Conservation (phyloP, 202 grass and related monocot genomes). For the Setaria viridis region DNA sequence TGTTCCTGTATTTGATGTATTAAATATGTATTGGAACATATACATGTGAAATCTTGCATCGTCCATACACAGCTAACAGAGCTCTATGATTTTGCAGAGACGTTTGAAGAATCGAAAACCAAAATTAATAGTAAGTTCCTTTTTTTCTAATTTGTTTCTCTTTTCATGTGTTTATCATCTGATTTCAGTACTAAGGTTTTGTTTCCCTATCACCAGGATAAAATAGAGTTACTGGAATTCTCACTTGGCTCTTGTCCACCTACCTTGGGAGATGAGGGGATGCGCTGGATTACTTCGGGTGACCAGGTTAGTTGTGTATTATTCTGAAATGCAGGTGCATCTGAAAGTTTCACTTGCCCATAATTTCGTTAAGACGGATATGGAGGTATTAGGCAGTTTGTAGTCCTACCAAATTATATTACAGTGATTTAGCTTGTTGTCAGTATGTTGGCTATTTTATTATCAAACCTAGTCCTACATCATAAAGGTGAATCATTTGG, state of each 20-base stretch:
- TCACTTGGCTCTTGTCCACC: slow-evolving; percentile 91
- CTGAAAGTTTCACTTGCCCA: slow-evolving; percentile 11
- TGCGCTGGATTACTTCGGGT: slow-evolving; percentile 86
- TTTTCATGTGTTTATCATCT: slow-evolving; percentile 43
- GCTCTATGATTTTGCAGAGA: slow-evolving; percentile 66
- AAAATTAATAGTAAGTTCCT: slow-evolving; percentile 81
- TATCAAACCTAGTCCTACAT: slow-evolving; percentile 3
- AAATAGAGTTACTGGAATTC: slow-evolving; percentile 95
- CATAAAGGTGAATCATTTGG: background rate
- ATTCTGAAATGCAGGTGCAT: slow-evolving; percentile 31
- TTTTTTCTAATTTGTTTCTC: slow-evolving; percentile 21
- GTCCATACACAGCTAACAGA: slow-evolving; percentile 31
- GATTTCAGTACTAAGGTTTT: slow-evolving; percentile 37
- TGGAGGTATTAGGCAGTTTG: slow-evolving; percentile 22
- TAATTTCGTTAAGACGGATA: slow-evolving; percentile 24
- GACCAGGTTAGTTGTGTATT: slow-evolving; percentile 69
- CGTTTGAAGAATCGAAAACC: slow-evolving; percentile 84
- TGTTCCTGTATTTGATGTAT: slow-evolving; percentile 6
- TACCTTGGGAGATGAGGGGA: slow-evolving; percentile 77
- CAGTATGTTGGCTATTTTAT: slow-evolving; percentile 10
- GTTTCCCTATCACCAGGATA: slow-evolving; percentile 69
- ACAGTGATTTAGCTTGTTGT: slow-evolving; percentile 10
- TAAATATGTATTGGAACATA: slow-evolving; percentile 23
- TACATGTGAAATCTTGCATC: slow-evolving; percentile 25
- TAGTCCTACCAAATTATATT: background rate